These are phyloP conservation scores for Cladosporium halotolerans DNA, from an alignment of 2,329 filamentous ascomycete genomes.

Conservation along the genomic window DNA sequence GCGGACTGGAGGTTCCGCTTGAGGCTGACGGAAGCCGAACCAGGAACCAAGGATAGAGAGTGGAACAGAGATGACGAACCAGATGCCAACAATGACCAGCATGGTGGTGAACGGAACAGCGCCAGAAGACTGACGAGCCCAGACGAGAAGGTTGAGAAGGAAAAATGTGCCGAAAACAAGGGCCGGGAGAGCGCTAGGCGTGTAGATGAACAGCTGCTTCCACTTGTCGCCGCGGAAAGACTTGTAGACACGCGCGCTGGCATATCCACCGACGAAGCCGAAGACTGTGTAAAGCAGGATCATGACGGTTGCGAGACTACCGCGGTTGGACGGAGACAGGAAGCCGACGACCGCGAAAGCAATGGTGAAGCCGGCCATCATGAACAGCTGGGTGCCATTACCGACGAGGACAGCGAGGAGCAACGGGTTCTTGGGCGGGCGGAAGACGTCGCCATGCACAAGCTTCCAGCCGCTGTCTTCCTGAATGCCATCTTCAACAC, in stretches of 20 bases:
- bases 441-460: conserved; percentile 95
- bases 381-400: conserved; percentile 92
- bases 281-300: conserved; percentile 90
- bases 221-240: conserved; percentile 85
- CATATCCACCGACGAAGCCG: conserved; percentile 86
- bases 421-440: conserved; percentile 74
- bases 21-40: conserved; percentile 72
- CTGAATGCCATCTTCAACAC: conserved; percentile 83
- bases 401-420: conserved; percentile 82
- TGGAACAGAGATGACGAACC: conserved; percentile 94
- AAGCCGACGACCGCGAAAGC: conserved; percentile 90
- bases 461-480: conserved; percentile 99
- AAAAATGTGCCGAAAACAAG: conserved; percentile 87
- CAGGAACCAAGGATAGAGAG: conserved; percentile 86
- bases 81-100: conserved; percentile 86
- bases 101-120: conserved; percentile 96
- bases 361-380: conserved; percentile 94
- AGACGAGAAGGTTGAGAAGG: conserved; percentile 90
- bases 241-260: conserved; percentile 88
- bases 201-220: conserved; percentile 89
- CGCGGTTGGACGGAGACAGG: conserved; percentile 90
- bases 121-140: conserved; percentile 85
- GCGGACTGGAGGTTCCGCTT: conserved; percentile 73
- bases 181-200: conserved; percentile 76
- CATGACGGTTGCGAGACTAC: conserved; percentile 87